Evolutionary conservation across 441 rosid species (phyloP).

Genomic region (Metrosideros polymorpha): DNA sequence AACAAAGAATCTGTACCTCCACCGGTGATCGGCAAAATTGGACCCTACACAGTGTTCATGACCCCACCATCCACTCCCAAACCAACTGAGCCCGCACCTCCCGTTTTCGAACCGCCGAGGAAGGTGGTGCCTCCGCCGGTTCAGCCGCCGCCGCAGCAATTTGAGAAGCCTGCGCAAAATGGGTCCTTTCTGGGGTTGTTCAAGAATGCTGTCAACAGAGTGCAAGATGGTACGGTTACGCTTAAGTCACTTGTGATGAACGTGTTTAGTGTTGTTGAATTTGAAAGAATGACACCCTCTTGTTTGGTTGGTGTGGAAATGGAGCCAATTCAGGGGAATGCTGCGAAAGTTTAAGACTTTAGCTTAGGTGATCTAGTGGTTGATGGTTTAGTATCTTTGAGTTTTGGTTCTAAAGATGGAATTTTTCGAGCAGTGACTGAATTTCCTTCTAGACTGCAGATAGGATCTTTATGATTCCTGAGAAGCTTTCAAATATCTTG

Average conservation of each 20-base stretch:
- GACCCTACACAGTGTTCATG: constrained; percentile 94
- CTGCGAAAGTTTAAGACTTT: not conserved
- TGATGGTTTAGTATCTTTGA: not conserved
- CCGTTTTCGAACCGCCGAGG: constrained; percentile 19
- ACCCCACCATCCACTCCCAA: constrained; percentile 92
- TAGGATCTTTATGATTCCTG: not conserved
- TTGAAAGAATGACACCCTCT: not conserved
- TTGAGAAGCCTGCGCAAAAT: constrained; percentile 29
- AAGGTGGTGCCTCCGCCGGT: constrained; percentile 43
- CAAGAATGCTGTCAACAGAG: constrained; percentile 56
- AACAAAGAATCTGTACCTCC: constrained; percentile 63
- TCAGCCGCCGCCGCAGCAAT: constrained; percentile 70
- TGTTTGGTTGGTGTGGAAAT: not conserved
- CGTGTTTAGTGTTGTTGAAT: not conserved
- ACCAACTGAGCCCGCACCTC: constrained; percentile 19
- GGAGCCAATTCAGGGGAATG: not conserved
- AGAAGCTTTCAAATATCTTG: not conserved
- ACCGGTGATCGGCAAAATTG: constrained; percentile 93
- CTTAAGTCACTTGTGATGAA: not conserved
- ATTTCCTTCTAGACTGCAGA: not conserved
- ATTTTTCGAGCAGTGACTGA: not conserved
- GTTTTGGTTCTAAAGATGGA: not conserved
- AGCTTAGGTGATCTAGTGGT: not conserved
- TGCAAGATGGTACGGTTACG: constrained; percentile 56
- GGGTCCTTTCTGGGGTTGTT: constrained; percentile 60